A percentile compares a stretch with the other conserved stretches of the same genome.
These are phyloP conservation scores for Straminergon stramineum DNA, from an alignment of 225 moss, liverwort and hornwort species.

Conservation along the genomic window DNA sequence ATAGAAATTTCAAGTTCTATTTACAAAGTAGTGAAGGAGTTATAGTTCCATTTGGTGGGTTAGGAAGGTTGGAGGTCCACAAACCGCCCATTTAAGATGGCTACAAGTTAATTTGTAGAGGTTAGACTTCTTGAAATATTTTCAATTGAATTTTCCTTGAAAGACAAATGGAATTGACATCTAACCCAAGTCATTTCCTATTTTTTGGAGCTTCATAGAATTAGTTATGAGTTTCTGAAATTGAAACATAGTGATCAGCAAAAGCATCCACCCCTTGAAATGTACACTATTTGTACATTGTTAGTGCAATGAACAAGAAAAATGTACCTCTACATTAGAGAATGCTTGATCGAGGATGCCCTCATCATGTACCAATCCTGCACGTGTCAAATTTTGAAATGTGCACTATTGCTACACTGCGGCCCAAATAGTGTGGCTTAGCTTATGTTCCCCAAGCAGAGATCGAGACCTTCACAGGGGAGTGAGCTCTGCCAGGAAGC, in stretches of 20 bases:
- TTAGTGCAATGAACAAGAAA: accelerated
- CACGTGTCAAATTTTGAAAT: not conserved
- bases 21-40: not conserved
- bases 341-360: not conserved
- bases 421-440: not conserved
- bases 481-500: not conserved
- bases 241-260: not conserved
- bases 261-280: not conserved
- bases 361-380: not conserved
- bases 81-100: accelerated
- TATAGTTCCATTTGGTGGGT: accelerated
- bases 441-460: not conserved
- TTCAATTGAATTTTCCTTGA: not conserved
- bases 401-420: not conserved
- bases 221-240: not conserved
- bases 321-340: not conserved
- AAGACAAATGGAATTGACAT: not conserved
- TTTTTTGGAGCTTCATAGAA: not conserved
- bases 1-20: not conserved
- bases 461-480: not conserved
- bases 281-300: not conserved
- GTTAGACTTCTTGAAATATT: not conserved
- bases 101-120: not conserved
- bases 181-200: not conserved
- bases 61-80: accelerated